These are phyloP conservation scores for Trichoderma breve DNA, from an alignment of 2,329 filamentous ascomycete genomes.

Conservation along the genomic window DNA sequence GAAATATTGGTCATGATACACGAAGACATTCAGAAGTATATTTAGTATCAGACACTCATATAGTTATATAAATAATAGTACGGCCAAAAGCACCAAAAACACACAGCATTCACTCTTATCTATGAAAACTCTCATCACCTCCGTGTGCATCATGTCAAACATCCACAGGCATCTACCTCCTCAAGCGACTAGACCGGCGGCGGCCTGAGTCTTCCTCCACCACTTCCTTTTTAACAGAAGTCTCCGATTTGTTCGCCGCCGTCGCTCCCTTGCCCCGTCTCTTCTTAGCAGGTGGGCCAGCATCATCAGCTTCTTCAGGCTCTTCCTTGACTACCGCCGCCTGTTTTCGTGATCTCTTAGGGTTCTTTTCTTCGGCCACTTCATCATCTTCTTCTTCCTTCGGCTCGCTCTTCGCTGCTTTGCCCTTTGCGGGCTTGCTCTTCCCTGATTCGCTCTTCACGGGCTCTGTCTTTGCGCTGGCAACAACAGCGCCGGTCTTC, in stretches of 20 bases:
- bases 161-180: constrained; percentile 21
- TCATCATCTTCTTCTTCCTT: constrained; percentile 20
- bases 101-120: neutral
- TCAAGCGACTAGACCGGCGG: constrained; percentile 33
- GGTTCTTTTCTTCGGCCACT: constrained; percentile 17
- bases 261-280: constrained; percentile 22
- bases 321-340: constrained; percentile 25
- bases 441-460: constrained; percentile 31
- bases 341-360: constrained; percentile 29
- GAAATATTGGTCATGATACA: neutral
- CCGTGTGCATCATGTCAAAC: neutral
- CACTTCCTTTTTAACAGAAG: neutral
- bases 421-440: neutral
- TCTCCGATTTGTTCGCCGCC: constrained; percentile 26
- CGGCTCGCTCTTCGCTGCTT: constrained; percentile 22
- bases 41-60: neutral
- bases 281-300: constrained; percentile 28
- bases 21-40: neutral
- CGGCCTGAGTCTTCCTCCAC: constrained; percentile 13
- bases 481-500: constrained; percentile 56
- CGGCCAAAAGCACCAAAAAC: neutral
- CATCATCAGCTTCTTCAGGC: constrained; percentile 31
- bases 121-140: no score
- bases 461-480: constrained; percentile 45
- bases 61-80: neutral